phyloP scores from a whole-genome alignment of 495 filamentous ascomycete species.

The Lophium mytilinum region DNA sequence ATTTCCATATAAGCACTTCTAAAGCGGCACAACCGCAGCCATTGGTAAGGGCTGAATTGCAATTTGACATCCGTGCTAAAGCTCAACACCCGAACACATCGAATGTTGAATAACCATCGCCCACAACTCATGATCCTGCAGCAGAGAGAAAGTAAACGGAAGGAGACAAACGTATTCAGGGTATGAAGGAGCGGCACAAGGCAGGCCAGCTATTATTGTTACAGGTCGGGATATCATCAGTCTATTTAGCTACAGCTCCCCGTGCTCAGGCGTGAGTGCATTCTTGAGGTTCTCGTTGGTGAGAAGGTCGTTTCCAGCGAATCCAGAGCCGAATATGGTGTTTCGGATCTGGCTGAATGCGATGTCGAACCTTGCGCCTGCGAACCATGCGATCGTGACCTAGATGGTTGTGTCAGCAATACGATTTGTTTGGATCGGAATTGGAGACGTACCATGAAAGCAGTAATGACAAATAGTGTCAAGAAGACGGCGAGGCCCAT shows the following conservation, averaged over 20 bases:
- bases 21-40: slow-evolving; percentile 85
- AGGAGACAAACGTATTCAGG: no score
- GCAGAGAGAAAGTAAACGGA: no score
- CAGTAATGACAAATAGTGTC: slow-evolving; percentile 53
- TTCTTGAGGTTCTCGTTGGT: slow-evolving; percentile 3
- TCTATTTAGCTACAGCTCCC: slow-evolving; percentile 9
- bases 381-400: slow-evolving; percentile 57
- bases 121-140: no score
- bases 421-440: background rate
- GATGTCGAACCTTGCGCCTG: slow-evolving; percentile 55
- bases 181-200: no score
- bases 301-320: slow-evolving; percentile 14
- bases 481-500: slow-evolving; percentile 53
- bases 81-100: no score
- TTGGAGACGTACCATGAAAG: slow-evolving; percentile 52
- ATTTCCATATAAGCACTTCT: slow-evolving; percentile 59
- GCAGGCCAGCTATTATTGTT: background rate
- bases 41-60: slow-evolving; percentile 69
- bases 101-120: no score
- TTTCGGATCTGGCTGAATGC: slow-evolving; percentile 31
- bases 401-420: slow-evolving; percentile 27
- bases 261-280: slow-evolving; percentile 4
- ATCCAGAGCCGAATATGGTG: background rate
- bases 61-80: slow-evolving; percentile 99
- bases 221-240: background rate